phyloP scores from a whole-genome alignment of 2,329 filamentous ascomycete species.

The Aspergillus tanneri region DNA sequence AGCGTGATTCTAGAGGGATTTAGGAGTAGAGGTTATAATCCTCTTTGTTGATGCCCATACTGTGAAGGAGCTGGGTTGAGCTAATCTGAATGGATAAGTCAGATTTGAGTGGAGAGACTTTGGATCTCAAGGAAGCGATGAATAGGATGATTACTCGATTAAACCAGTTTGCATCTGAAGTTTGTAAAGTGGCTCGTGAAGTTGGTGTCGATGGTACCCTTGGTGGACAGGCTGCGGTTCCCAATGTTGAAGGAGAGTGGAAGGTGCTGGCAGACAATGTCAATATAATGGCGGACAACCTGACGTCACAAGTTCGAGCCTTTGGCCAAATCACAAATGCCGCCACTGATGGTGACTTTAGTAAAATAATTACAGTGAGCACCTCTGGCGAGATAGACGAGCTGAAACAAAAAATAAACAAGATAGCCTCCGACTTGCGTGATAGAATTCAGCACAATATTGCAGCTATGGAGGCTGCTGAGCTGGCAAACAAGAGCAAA shows the following conservation, averaged over 20 bases:
- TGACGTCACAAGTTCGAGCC: constrained; percentile 94
- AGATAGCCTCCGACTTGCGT: constrained; percentile 94
- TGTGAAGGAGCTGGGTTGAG: too few species aligned
- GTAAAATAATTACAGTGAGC: constrained; percentile 95
- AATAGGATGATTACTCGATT: constrained; percentile 98
- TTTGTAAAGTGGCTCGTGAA: constrained; percentile 92
- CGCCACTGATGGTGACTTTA: constrained; percentile 95
- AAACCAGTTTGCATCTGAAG: constrained; percentile 92
- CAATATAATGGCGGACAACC: constrained; percentile 83
- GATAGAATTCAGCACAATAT: constrained; percentile 98
- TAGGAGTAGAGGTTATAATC: too few species aligned
- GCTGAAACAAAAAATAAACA: constrained; percentile 97
- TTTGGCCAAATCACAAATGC: constrained; percentile 99
- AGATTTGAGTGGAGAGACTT: constrained; percentile 95
- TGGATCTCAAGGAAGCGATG: constrained; percentile 91
- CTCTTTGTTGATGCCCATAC: too few species aligned
- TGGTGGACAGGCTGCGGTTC: constrained; percentile 96
- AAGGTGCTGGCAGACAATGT: constrained; percentile 97
- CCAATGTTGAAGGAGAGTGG: constrained; percentile 90
- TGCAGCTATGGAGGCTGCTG: constrained; percentile 89
- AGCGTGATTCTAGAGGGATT: too few species aligned
- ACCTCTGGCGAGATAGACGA: constrained; percentile 99
- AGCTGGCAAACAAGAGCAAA: constrained; percentile 96
- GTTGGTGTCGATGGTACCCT: constrained; percentile 98
- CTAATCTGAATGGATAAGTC: too few species aligned